phyloP scores from a whole-genome alignment of 2,329 filamentous ascomycete genomes.

The Eurotiales sp. region DNA sequence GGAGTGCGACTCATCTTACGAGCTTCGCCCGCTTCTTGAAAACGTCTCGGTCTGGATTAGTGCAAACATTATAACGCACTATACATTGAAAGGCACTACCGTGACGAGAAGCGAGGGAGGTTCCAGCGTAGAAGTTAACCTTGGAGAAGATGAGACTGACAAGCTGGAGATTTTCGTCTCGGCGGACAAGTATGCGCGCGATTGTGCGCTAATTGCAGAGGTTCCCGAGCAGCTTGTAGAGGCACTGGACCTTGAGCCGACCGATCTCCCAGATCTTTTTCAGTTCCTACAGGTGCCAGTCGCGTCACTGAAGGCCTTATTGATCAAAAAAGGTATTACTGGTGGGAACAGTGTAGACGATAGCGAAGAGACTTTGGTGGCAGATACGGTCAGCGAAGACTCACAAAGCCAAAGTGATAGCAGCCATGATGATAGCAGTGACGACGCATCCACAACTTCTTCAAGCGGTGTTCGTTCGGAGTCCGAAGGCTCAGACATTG shows the following conservation, averaged over 20 bases:
- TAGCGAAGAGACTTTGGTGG: background rate
- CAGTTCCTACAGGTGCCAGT: background rate
- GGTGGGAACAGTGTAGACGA: slow-evolving; percentile 2
- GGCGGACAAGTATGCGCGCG: slow-evolving; percentile 1
- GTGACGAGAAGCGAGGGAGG: slow-evolving; percentile 4
- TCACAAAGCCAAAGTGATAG: background rate
- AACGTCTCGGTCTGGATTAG: slow-evolving; percentile 6
- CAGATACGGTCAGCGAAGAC: slow-evolving; percentile 1
- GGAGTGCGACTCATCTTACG: slow-evolving; percentile 6
- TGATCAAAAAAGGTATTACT: slow-evolving; percentile 6
- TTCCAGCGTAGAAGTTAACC: slow-evolving; percentile 7
- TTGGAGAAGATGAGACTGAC: slow-evolving; percentile 1
- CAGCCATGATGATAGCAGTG: slow-evolving; percentile 3
- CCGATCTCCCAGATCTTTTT: slow-evolving; percentile 3
- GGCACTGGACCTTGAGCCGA: slow-evolving; percentile 2
- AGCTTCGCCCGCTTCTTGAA: slow-evolving; percentile 7
- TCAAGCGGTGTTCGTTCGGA: background rate
- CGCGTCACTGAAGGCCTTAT: slow-evolving; percentile 3
- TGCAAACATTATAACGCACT: slow-evolving; percentile 8
- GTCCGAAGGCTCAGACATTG: slow-evolving; percentile 4
- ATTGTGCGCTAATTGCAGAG: slow-evolving; percentile 9
- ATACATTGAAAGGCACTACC: slow-evolving; percentile 5
- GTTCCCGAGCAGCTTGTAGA: slow-evolving; percentile 8
- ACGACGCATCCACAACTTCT: background rate
- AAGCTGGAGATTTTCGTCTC: slow-evolving; percentile 9